Conservation (phyloP, 179 eudicot genomes). For the Corrigiola litoralis region DNA sequence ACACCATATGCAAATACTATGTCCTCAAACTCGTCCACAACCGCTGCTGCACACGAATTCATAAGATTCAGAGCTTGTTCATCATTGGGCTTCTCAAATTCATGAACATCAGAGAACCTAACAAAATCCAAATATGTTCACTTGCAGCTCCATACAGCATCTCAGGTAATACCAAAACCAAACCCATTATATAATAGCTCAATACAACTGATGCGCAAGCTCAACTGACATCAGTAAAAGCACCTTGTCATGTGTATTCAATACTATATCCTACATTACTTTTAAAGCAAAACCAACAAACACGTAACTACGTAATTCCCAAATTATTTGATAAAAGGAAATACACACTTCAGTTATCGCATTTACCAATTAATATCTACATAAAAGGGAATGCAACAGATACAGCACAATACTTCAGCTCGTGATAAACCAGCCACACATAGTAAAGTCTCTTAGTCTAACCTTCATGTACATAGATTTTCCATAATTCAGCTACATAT, state of each 20-base stretch:
- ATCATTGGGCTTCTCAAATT: constrained; percentile 94
- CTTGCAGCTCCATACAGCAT: constrained; percentile 20
- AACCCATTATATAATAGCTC: not conserved
- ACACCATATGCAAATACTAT: constrained; percentile 76
- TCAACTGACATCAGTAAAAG: not conserved
- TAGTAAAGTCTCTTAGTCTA: not conserved
- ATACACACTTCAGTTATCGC: too few species aligned
- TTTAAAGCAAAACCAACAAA: not conserved
- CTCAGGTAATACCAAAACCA: constrained; percentile 7
- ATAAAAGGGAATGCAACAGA: not conserved
- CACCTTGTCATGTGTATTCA: not conserved
- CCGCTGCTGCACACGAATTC: constrained; percentile 87
- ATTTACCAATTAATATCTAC: too few species aligned
- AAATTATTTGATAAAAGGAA: not conserved
- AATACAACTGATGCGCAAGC: not conserved
- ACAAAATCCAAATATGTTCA: constrained; percentile 28
- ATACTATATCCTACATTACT: not conserved
- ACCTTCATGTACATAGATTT: not conserved
- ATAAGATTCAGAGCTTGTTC: constrained; percentile 78
- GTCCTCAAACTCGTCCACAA: constrained; percentile 68
- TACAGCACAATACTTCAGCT: not conserved
- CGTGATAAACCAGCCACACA: not conserved
- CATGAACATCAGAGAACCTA: constrained; percentile 88
- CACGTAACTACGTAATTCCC: not conserved
- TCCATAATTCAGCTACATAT: not conserved